phyloP scores from a whole-genome alignment of 345 rosid genomes.

The Lumnitzera littorea region DNA sequence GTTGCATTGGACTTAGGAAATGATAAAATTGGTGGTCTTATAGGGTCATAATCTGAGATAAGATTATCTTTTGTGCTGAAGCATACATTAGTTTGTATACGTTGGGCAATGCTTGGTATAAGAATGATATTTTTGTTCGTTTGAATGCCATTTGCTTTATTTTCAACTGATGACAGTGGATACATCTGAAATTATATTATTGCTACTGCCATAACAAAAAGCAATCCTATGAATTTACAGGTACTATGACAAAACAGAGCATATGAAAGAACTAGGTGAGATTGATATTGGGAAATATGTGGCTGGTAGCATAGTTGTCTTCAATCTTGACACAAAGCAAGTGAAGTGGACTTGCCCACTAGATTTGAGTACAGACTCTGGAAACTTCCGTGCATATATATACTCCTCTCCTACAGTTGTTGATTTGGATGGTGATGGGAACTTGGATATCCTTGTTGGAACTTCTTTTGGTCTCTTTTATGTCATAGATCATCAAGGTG shows the following conservation, averaged over 20 bases:
- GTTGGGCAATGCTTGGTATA: no score
- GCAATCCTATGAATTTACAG: slow-evolving; percentile 20
- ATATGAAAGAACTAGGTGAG: slow-evolving; percentile 75
- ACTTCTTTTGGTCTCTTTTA: slow-evolving; percentile 95
- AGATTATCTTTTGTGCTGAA: no score
- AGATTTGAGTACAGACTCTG: slow-evolving; percentile 73
- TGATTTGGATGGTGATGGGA: slow-evolving; percentile 99
- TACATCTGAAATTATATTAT: no score
- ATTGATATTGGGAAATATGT: slow-evolving; percentile 86
- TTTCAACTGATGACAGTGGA: no score
- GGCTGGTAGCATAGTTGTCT: slow-evolving; percentile 84
- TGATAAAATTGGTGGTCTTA: no score
- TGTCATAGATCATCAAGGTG: slow-evolving; percentile 96
- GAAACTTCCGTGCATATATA: slow-evolving; percentile 74
- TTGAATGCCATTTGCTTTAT: no score
- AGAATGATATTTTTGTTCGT: no score
- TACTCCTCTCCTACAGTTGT: slow-evolving; percentile 91
- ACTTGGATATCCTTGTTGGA: slow-evolving; percentile 95
- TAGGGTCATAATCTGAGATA: no score
- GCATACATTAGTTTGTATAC: no score
- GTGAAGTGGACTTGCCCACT: slow-evolving; percentile 84
- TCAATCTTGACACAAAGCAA: slow-evolving; percentile 96
- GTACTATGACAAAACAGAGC: slow-evolving; percentile 94
- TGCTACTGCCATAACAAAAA: no score
- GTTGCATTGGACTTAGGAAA: no score